Evolutionary conservation across 208 protist species (phyloP).

Genomic region (Herpetomonas samuelpessoai): DNA sequence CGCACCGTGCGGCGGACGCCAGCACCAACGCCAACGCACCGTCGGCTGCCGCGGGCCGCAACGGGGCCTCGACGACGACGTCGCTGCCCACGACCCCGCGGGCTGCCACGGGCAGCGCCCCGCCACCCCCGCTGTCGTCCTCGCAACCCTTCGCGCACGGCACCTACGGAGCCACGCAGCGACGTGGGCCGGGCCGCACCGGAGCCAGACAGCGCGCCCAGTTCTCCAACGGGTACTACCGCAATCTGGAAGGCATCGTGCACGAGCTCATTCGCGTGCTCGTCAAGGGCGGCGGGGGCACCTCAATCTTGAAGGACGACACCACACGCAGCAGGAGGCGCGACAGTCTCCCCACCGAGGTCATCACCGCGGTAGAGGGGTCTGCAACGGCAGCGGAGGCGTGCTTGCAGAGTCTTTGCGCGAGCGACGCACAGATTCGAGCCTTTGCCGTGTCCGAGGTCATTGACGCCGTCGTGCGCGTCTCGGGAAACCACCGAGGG

Average conservation of each 20-base stretch:
- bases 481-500: constrained; percentile 18
- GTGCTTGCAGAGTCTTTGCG: constrained; percentile 72
- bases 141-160: no score
- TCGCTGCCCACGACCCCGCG: not conserved
- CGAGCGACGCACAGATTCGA: constrained; percentile 51
- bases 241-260: constrained; percentile 39
- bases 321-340: not conserved
- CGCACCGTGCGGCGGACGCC: constrained; percentile 1
- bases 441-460: constrained; percentile 72
- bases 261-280: constrained; percentile 38
- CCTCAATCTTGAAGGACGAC: not conserved
- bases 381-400: constrained; percentile 33
- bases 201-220: constrained; percentile 11
- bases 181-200: constrained; percentile 3
- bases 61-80: not conserved
- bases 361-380: constrained; percentile 13
- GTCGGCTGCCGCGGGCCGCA: no score
- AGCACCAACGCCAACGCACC: not conserved
- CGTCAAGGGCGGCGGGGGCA: not conserved
- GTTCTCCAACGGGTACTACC: constrained; percentile 78
- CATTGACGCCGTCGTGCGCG: constrained; percentile 55
- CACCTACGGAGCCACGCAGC: not conserved
- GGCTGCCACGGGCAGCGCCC: not conserved
- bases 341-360: not conserved
- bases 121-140: no score